Conservation (phyloP, 2,329 filamentous ascomycete genomes). For the Waltergamsia citrina region DNA sequence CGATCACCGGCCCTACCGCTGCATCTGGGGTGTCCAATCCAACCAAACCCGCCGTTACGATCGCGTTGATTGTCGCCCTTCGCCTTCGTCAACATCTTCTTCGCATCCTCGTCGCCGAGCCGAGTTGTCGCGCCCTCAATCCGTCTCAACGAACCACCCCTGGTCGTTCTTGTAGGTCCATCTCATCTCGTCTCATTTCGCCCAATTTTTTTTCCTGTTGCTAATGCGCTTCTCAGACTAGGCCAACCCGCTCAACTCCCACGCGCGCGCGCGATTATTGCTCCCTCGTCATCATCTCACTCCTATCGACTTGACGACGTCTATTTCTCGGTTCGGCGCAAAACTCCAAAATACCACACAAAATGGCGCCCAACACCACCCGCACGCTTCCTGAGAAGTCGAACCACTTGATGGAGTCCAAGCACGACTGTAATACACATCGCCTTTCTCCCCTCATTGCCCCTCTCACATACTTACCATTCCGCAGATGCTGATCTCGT, state of each 20-base stretch:
- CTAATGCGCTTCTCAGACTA: background rate
- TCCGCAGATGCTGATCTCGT: conserved; percentile 62
- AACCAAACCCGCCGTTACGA: background rate
- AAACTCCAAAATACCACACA: background rate
- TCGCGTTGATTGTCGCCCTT: background rate
- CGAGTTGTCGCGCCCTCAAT: background rate
- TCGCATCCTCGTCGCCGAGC: too few relatives aligned
- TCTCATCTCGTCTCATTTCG: background rate
- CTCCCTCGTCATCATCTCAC: background rate
- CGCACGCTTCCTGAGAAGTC: conserved; percentile 5
- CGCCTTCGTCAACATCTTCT: too few relatives aligned
- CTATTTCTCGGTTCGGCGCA: conserved; percentile 2
- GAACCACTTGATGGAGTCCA: conserved; percentile 45
- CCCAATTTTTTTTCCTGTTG: background rate
- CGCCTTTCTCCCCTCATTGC: conserved; percentile 6
- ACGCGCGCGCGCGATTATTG: background rate
- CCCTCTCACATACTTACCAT: conserved; percentile 12
- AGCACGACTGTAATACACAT: conserved; percentile 47
- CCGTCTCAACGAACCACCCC: background rate
- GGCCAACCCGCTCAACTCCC: background rate
- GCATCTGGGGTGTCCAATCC: background rate
- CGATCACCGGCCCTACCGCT: background rate
- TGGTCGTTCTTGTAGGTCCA: background rate
- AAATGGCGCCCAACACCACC: conserved; percentile 1
- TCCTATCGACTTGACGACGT: background rate